A percentile compares a stretch with the other conserved stretches of the same genome.
phyloP scores from a whole-genome alignment of 768 basidiomycete genomes.

The Phylloporus rhodoxanthus region DNA sequence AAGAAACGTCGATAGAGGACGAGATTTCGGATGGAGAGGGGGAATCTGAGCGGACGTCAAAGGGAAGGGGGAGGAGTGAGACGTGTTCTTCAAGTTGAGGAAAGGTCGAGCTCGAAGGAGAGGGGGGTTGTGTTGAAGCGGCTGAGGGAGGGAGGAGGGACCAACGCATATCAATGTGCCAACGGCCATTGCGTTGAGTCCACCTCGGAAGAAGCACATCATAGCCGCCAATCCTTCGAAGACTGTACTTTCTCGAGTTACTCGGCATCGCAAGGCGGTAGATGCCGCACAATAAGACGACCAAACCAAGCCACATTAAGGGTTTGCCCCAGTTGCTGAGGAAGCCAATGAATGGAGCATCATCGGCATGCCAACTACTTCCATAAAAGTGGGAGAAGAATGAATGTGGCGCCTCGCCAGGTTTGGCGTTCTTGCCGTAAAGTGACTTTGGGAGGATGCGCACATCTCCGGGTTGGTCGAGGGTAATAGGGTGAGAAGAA shows the following conservation, averaged over 20 bases:
- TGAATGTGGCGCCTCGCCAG: constrained; percentile 76
- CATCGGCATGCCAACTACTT: constrained; percentile 97
- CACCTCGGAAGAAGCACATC: constrained; percentile 75
- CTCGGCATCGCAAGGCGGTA: constrained; percentile 50
- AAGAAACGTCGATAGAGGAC: constrained; percentile 39
- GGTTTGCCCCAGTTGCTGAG: constrained; percentile 82
- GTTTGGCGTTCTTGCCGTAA: constrained; percentile 94
- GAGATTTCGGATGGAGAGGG: constrained; percentile 49
- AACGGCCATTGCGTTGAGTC: constrained; percentile 63
- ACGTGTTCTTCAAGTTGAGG: constrained; percentile 46
- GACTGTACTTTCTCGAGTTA: constrained; percentile 54
- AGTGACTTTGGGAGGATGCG: constrained; percentile 92
- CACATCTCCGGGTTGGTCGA: constrained; percentile 56
- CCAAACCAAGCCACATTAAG: constrained; percentile 79
- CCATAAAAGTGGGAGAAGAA: constrained; percentile 99
- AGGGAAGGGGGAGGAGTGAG: constrained; percentile 57
- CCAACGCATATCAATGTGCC: constrained; percentile 64
- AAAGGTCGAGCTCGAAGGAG: constrained; percentile 44
- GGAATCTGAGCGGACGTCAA: constrained; percentile 53
- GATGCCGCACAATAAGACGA: constrained; percentile 65
- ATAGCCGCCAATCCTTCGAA: constrained; percentile 64
- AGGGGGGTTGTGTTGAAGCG: constrained; percentile 36
- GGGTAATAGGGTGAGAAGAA: constrained; percentile 55
- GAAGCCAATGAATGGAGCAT: constrained; percentile 96
- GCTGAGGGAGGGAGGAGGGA: constrained; percentile 43